Base-by-base conservation (phyloP, 1,284 basidiomycete species). In the Leccinum subspadiceum region DNA sequence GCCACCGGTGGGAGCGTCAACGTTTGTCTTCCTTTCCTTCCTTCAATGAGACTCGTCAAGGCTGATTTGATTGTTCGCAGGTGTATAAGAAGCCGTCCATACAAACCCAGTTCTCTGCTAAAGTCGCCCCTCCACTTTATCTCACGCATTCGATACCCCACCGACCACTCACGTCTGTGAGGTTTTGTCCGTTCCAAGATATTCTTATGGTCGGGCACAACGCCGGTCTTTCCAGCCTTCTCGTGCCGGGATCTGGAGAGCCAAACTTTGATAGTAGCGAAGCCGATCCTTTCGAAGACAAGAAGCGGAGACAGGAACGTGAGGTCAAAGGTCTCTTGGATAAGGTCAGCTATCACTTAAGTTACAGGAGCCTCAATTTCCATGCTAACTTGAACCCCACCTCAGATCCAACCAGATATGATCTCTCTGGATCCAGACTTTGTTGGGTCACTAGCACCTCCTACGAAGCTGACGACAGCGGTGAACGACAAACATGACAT, bases 101-200 rank as follows among this genome's bases (percentile, higher is more conserved):
- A 68, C 82, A 87, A 54, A 75, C 81, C 0, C 76, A 83, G 1
- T 81, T 85, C 62, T 66, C 81, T 17, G 73, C 74, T 0, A 78
- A 77, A 52, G 76, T 78, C 0, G 78, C 85, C 0, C 94, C 95
- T 2, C 88, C 87, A 0, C 81, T 95, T 1, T 97, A 97, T 75
- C 79, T 97, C 62, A 94, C 93, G 0, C 91, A 94, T 68, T 83
- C 89, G 2, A 83, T 93, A 57, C 84, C 90, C 22, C 79, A 87
- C 66, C 79, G 87, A 37, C 83, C 91, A 57, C 75, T 93, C 53
- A 78, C 84, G 24, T 86, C 86, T 26, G 75, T 91, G 37, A 78
- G 86, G 46, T 96, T 98, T 76, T 90, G 90, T 65, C 96, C 96
- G 4, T 98, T 93, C 79, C 93, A 96, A 72, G 96, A 99, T 77